Conservation (phyloP, 2,329 filamentous ascomycete genomes). For the Plectosphaerella sp. region DNA sequence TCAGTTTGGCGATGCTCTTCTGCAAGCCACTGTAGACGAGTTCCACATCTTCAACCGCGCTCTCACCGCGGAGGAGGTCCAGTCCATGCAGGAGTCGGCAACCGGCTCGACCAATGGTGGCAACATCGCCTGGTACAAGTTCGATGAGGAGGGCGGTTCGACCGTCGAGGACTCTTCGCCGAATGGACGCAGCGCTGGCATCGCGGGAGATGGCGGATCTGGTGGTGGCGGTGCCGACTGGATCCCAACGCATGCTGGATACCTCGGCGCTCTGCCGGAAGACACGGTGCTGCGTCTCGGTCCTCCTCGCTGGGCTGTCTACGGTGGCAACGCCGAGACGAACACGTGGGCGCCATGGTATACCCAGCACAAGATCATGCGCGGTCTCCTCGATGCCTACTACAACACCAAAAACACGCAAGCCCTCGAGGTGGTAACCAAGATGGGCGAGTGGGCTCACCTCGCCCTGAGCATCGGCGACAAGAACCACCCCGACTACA, state of each 20-base stretch:
- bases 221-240: conserved; percentile 12
- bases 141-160: conserved; percentile 13
- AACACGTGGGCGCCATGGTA: conserved; percentile 29
- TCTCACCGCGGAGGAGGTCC: conserved; percentile 10
- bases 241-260: conserved; percentile 23
- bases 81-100: conserved; percentile 11
- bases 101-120: conserved; percentile 12
- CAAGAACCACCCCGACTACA: conserved; percentile 24
- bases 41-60: conserved; percentile 16
- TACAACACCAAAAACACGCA: conserved; percentile 26
- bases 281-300: conserved; percentile 25
- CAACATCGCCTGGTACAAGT: conserved; percentile 16
- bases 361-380: conserved; percentile 27
- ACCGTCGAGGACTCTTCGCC: conserved; percentile 12
- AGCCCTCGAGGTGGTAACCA: conserved; percentile 19
- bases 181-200: conserved; percentile 10
- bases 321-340: conserved; percentile 17
- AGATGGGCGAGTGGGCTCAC: conserved; percentile 27
- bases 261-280: conserved; percentile 24
- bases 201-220: conserved; percentile 8
- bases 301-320: conserved; percentile 25
- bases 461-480: conserved; percentile 25
- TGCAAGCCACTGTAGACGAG: conserved; percentile 15
- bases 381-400: conserved; percentile 25
- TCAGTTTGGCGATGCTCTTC: conserved; percentile 8